A percentile compares a stretch with the other conserved stretches of the same genome.
Conservation (phyloP, 768 basidiomycete species). For the Gelatoporia subvermispora region DNA sequence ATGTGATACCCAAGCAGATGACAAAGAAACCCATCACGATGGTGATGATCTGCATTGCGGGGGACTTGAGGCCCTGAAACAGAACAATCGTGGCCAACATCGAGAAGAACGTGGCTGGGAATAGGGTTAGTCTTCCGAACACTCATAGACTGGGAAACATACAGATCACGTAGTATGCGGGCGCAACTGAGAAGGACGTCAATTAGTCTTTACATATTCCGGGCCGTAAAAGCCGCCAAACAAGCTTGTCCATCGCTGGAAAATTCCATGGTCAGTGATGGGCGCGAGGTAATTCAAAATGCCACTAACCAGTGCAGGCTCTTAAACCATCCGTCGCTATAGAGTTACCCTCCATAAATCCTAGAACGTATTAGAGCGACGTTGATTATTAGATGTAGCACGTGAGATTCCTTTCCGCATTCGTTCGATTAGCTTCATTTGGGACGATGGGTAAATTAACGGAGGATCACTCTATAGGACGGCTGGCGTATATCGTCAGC, state of each 20-base stretch:
- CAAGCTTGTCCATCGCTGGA: conserved; percentile 58
- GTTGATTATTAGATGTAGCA: no score
- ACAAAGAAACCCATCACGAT: conserved; percentile 89
- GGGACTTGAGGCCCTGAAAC: conserved; percentile 83
- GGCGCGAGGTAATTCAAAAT: not conserved
- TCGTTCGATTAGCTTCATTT: no score
- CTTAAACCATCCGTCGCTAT: no score
- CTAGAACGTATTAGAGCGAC: no score
- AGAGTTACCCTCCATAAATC: no score
- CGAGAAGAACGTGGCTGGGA: conserved; percentile 76
- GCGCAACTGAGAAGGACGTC: conserved; percentile 54
- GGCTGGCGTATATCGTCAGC: no score
- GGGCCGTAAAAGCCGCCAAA: not conserved
- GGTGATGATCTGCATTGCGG: conserved; percentile 76
- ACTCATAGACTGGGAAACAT: conserved; percentile 23
- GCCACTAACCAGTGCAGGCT: conserved; percentile 55
- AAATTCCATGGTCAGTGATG: conserved; percentile 10
- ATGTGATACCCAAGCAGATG: conserved; percentile 88
- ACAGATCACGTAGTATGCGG: conserved; percentile 86
- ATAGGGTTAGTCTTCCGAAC: not conserved
- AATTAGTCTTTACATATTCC: conserved; percentile 6
- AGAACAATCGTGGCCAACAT: conserved; percentile 83
- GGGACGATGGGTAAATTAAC: no score
- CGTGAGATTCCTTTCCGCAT: no score
- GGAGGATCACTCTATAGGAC: no score